Evolutionary conservation across 345 rosid species (phyloP), one percentile per base, ranked within the genome.

Genomic region (Cardamine resedifolia): DNA sequence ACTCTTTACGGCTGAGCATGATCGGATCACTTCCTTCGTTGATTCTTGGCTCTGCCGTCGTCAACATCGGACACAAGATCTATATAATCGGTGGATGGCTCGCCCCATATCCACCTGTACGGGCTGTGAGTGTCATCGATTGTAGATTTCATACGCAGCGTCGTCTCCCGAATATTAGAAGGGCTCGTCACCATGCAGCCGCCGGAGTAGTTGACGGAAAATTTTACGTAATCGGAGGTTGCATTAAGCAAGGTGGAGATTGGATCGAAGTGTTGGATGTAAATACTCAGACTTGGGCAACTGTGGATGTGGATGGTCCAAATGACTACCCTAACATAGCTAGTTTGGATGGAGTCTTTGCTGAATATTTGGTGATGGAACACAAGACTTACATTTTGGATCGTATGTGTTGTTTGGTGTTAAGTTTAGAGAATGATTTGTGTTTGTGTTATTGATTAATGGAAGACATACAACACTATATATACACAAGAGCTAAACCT

Each of bases 141-240:
- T 70, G 48, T 9, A 47, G 24, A 6, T 21, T n/a, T 6, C 34
- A 52, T 16, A 53, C 62, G 28, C 10, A 0, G n/a, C 4, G 23
- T 16, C 1, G 2, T 10, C 62, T 55, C 63, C 61, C 10, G 20
- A 5, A 3, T 19, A 53, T 53, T 52, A 3, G 4, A 5, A 45
- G 12, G 21, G 15, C 0, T 11, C 72, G 72, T 1, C 0, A 1
- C 28, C 2, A 3, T 1, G 62, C 71, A n/a, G 59, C 51, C 8
- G 61, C 73, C 3, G 62, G 52, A 56, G 28, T 67, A 0, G 12
- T 55, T 6, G 27, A 53, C 41, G 28, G 63, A 14, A 41, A 55
- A 6, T 39, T 67, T 7, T 67, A 53, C 12, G 71, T 67, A 7
- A 16, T 53, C 27, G 71, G 71, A 52, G 71, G 64, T 3, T 44